Base-by-base conservation (phyloP, 495 filamentous ascomycete genomes). In the Aspergillus campestris region DNA sequence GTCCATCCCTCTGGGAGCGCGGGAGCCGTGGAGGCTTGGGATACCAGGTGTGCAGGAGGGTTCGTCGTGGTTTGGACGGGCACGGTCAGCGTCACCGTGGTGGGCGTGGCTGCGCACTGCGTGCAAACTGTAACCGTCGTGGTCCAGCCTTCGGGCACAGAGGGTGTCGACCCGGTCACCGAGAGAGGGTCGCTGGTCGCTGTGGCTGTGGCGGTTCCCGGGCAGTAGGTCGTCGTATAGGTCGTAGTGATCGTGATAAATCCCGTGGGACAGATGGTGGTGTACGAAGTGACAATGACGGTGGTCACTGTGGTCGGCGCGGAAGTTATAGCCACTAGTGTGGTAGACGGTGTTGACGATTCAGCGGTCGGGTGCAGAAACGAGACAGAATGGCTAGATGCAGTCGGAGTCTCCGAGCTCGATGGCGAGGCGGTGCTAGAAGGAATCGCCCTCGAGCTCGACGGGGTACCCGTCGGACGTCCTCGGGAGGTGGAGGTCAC, bases 121-220 rank as follows among this genome's bases (percentile, higher is more conserved):
- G 60, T 68, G 66, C 72, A 75, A 35, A 69, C 65, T n/a, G 63
- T 67, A 7, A 67, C 69, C n/a, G 67, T 73, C 8, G 67, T 69
- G 18, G 65, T 70, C 66, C 71, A 74, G 46, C 70, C 70, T 35
- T 67, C 61, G 3, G 67, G 67, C 6, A 71, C 56, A 29, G 57
- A 49, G 0, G 49, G 45, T 2, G 55, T 59, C 30, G 40, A 31
- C 6, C 49, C 54, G 5, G 56, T 45, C 15, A 51, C 45, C 39
- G 53, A 44, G 31, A 49, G 45, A 34, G 51, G 48, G 14, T 49
- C 45, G n/a, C 57, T 59, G 11, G 56, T 64, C 13, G 62, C 48
- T 7, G 57, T 56, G 11, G 62, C 56, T 3, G 60, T 44, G 14
- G 40, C 38, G 7, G 58, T 57, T 31, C 55, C 60, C 10, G 67